A percentile compares a stretch with the other conserved stretches of the same genome.
These are phyloP conservation scores for Arthroderma sp. DNA, from an alignment of 2,329 filamentous ascomycete genomes.

Conservation along the genomic window DNA sequence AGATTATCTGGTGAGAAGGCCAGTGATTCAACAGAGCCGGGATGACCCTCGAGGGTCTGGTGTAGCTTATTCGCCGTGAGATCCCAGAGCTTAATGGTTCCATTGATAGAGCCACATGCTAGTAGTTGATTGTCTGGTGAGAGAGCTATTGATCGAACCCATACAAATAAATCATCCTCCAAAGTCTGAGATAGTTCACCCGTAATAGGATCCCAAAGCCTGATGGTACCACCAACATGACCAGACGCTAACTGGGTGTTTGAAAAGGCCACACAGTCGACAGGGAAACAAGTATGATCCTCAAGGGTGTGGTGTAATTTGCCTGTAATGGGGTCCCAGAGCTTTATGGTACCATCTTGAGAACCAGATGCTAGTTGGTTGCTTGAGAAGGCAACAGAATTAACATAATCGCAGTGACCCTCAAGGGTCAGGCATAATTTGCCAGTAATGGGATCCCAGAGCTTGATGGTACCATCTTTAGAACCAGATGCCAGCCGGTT, in stretches of 20 bases:
- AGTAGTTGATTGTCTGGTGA: slow-evolving; percentile 1
- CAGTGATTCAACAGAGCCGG: background rate
- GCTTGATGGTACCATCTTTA: background rate
- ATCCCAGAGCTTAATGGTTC: slow-evolving; percentile 10
- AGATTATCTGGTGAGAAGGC: slow-evolving; percentile 6
- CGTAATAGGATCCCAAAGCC: slow-evolving; percentile 3
- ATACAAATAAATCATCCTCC: slow-evolving; percentile 10
- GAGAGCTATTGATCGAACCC: slow-evolving; percentile 4
- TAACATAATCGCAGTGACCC: slow-evolving; percentile 11
- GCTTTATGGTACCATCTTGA: background rate
- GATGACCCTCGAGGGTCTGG: slow-evolving; percentile 5
- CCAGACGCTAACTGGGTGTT: background rate
- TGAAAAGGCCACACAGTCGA: background rate
- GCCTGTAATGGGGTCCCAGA: slow-evolving; percentile 5
- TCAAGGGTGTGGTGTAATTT: slow-evolving; percentile 8
- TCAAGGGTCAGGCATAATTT: slow-evolving; percentile 8
- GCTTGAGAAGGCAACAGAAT: slow-evolving; percentile 15
- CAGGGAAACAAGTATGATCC: slow-evolving; percentile 7
- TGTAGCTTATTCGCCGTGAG: background rate
- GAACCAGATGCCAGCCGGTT: background rate
- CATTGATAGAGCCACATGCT: background rate
- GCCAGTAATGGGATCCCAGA: slow-evolving; percentile 5
- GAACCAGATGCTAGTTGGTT: slow-evolving; percentile 7
- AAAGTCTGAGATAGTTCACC: slow-evolving; percentile 7
- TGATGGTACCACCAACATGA: background rate